These are phyloP conservation scores for Plasmodium malariae DNA, from an alignment of 169 alveolate genomes.

Conservation along the genomic window DNA sequence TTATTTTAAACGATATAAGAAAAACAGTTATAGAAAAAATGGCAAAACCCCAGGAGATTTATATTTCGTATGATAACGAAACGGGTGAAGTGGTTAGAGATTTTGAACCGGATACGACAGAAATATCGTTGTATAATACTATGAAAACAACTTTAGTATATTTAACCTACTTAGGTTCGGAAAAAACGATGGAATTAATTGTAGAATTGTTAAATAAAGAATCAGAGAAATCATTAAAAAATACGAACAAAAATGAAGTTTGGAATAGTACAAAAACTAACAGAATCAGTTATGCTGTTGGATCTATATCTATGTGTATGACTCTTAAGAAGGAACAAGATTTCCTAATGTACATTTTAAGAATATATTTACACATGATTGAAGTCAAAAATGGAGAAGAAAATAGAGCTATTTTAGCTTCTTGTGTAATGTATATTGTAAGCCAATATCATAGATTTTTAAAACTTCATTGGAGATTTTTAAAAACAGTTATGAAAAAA, in stretches of 20 bases:
- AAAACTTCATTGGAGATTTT: slow-evolving; percentile 96
- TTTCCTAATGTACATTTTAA: slow-evolving; percentile 95
- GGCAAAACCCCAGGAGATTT: slow-evolving; percentile 98
- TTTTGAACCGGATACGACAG: slow-evolving; percentile 94
- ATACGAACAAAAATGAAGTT: slow-evolving; percentile 77
- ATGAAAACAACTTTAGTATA: slow-evolving; percentile 96
- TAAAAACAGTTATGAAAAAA: slow-evolving; percentile 98
- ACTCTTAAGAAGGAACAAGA: slow-evolving; percentile 94
- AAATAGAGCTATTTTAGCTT: slow-evolving; percentile 97
- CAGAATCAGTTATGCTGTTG: slow-evolving; percentile 96
- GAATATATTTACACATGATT: slow-evolving; percentile 95
- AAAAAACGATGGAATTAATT: slow-evolving; percentile 94
- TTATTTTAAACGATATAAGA: slow-evolving; percentile 74
- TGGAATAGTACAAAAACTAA: slow-evolving; percentile 91
- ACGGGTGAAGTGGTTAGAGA: slow-evolving; percentile 93
- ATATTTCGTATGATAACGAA: slow-evolving; percentile 92
- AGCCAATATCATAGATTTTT: slow-evolving; percentile 99
- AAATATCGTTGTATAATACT: slow-evolving; percentile 95
- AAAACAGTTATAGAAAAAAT: slow-evolving; percentile 88
- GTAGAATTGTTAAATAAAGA: slow-evolving; percentile 92
- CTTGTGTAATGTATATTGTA: slow-evolving; percentile 99
- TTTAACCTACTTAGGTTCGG: slow-evolving; percentile 96
- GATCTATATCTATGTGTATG: slow-evolving; percentile 98
- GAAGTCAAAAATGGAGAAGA: slow-evolving; percentile 98
- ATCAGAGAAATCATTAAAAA: slow-evolving; percentile 80